Evolutionary conservation across 2,329 filamentous ascomycete species (phyloP).

Genomic region (Colletotrichum graminicola): DNA sequence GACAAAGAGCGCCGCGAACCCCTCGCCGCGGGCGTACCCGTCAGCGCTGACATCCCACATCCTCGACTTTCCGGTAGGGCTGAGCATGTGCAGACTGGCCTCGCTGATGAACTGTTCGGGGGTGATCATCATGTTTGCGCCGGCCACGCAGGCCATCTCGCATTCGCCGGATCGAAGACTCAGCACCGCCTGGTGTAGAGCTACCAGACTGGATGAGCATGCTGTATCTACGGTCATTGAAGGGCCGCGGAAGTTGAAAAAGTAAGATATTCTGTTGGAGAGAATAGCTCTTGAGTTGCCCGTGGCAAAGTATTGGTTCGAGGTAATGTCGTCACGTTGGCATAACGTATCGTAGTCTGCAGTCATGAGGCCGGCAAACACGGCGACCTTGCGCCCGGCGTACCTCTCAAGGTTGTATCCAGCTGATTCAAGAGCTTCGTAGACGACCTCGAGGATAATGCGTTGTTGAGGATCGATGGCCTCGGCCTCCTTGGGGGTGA

Average conservation of each 20-base stretch:
- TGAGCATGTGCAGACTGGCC: conserved; percentile 45
- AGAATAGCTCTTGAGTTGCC: conserved; percentile 52
- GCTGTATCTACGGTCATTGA: conserved; percentile 60
- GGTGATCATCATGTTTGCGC: conserved; percentile 47
- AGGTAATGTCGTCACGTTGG: conserved; percentile 45
- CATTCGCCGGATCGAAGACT: conserved; percentile 52
- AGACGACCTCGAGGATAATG: conserved; percentile 51
- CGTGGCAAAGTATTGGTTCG: conserved; percentile 49
- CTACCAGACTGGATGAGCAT: conserved; percentile 59
- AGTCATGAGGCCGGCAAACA: conserved; percentile 46
- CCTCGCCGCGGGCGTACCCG: conserved; percentile 64
- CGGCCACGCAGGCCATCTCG: conserved; percentile 49
- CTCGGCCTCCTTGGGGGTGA: conserved; percentile 47
- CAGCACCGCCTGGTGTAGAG: conserved; percentile 56
- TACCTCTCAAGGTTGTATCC: conserved; percentile 44
- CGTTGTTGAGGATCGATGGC: conserved; percentile 52
- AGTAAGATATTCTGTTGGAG: conserved; percentile 57
- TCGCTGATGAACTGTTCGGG: conserved; percentile 44
- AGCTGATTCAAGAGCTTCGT: conserved; percentile 49
- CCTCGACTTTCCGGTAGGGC: conserved; percentile 49
- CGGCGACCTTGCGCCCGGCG: conserved; percentile 39
- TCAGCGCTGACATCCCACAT: conserved; percentile 57
- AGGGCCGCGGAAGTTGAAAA: conserved; percentile 56
- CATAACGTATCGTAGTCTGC: conserved; percentile 49
- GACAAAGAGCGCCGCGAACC: conserved; percentile 56